Base-by-base conservation (phyloP, 1,284 basidiomycete genomes). In the Cryptococcus sp. region DNA sequence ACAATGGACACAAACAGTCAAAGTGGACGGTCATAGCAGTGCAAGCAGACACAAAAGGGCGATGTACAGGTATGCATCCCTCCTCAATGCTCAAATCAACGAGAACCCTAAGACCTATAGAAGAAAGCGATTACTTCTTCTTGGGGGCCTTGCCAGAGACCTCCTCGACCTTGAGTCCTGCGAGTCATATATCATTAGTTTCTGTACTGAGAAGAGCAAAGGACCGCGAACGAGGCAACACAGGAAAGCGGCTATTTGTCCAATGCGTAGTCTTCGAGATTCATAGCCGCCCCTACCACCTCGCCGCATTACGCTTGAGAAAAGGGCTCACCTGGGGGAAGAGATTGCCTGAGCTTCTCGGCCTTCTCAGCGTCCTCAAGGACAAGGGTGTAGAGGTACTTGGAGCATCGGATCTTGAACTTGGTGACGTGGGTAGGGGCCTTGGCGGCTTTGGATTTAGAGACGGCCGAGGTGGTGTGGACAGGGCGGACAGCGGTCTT, bases 321-420 rank as follows among this genome's bases (percentile, higher is more conserved):
- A 23, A 46, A 49, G 20, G 19, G 82, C 89, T 71, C 74, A 93
- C 93, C 90, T 77, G 96, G 95, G 61, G 95, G 95, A 54, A 99
- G 84, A 74, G 88, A 89, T 83, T 92, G 91, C 84, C 89, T 88
- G 73, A 99, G 87, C 85, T 98, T 99, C 79, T 96, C 93, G 49
- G 96, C 96, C 86, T 98, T 98, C 81, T 97, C 93, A 74, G 89
- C 86, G 82, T 99, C 96, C 78, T 94, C 88, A 76, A 99, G 82
- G 65, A 88, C 87, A 69, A 99, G 87, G 34, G 96, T 99, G 88
- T 99, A 99, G 66, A 99, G 89, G 83, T 95, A 97, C 77, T 89
- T 86, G 64, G 91, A 90, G 84, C 94, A 97, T 80, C 95, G 87
- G 78, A 99, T 87, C 86, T 99, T 99, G 88, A 99, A 98, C 84